Evolutionary conservation across 208 protist species (phyloP).

Genomic region (Leishmania guyanensis): DNA sequence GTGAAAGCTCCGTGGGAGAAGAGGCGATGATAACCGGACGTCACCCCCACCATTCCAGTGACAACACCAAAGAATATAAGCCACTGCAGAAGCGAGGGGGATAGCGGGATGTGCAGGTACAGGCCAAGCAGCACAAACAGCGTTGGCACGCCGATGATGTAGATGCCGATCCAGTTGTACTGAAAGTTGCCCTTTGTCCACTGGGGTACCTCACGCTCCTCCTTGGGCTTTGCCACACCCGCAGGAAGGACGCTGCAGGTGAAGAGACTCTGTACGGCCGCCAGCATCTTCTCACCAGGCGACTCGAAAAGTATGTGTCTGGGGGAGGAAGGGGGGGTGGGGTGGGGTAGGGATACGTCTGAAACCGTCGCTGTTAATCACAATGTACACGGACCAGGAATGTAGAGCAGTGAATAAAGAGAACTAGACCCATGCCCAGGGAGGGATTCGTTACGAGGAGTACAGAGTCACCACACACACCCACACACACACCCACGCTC

Average conservation of each 20-base stretch:
- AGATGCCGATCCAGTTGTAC: slow-evolving; percentile 52
- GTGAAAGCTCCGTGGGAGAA: slow-evolving; percentile 83
- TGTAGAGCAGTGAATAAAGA: not conserved
- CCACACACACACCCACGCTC: not conserved
- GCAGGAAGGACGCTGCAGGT: slow-evolving; percentile 9
- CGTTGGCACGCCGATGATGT: slow-evolving; percentile 30
- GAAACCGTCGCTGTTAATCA: not conserved
- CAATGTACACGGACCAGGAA: not conserved
- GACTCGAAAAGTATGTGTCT: not conserved
- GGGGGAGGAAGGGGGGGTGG: no score
- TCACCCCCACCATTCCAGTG: slow-evolving; percentile 86
- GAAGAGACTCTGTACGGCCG: not conserved
- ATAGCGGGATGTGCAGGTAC: slow-evolving; percentile 30
- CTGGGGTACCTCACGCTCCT: slow-evolving; percentile 38
- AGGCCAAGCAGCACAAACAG: slow-evolving; percentile 28
- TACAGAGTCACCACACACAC: not conserved
- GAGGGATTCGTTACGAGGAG: not conserved
- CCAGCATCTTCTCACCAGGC: slow-evolving; percentile 1
- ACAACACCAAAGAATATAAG: slow-evolving; percentile 50
- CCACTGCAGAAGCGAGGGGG: slow-evolving; percentile 24
- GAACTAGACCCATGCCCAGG: not conserved
- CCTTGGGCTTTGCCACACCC: slow-evolving; percentile 29
- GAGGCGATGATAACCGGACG: slow-evolving; percentile 85
- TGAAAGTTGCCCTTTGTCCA: slow-evolving; percentile 48
- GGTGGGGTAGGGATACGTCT: not conserved